Conservation (phyloP, 2,329 filamentous ascomycete genomes). For the Penicillium sp. region DNA sequence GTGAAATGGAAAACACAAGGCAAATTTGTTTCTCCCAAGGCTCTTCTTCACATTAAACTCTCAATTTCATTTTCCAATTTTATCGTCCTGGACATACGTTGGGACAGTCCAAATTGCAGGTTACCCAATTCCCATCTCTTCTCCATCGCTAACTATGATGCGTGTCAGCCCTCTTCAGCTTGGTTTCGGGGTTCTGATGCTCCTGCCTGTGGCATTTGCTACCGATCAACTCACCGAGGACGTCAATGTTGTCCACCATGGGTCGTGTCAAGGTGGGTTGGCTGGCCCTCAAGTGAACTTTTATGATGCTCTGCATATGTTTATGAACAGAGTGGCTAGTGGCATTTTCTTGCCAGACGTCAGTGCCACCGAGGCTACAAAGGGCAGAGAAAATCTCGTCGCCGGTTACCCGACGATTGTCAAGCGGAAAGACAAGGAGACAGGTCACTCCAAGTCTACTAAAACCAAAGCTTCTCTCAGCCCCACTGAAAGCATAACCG, state of each 20-base stretch:
- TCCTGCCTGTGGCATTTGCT: conserved; percentile 26
- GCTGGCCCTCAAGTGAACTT: conserved; percentile 60
- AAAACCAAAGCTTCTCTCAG: conserved; percentile 4
- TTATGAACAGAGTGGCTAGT: conserved; percentile 64
- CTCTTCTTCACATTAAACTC: neutral
- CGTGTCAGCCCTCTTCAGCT: conserved; percentile 24
- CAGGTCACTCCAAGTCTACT: conserved; percentile 8
- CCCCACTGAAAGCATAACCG: neutral
- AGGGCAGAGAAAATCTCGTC: conserved; percentile 60
- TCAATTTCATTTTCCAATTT: neutral
- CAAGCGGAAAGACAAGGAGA: conserved; percentile 53
- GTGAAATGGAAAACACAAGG: neutral
- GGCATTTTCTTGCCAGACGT: conserved; percentile 67
- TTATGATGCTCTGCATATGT: conserved; percentile 64
- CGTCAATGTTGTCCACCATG: conserved; percentile 9
- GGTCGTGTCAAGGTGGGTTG: conserved; percentile 55
- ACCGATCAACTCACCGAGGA: conserved; percentile 17
- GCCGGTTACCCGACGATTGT: conserved; percentile 64
- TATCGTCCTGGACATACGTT: neutral
- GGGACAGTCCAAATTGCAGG: neutral
- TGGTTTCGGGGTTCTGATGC: conserved; percentile 26
- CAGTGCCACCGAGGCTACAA: conserved; percentile 62
- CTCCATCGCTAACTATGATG: conserved; percentile 11
- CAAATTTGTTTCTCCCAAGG: neutral
- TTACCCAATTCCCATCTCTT: neutral